Percentiles rank a stretch among this genome's conserved stretches.
Conservation (phyloP, 371 early-diverging fungal species). For the Mortierella sp. region DNA sequence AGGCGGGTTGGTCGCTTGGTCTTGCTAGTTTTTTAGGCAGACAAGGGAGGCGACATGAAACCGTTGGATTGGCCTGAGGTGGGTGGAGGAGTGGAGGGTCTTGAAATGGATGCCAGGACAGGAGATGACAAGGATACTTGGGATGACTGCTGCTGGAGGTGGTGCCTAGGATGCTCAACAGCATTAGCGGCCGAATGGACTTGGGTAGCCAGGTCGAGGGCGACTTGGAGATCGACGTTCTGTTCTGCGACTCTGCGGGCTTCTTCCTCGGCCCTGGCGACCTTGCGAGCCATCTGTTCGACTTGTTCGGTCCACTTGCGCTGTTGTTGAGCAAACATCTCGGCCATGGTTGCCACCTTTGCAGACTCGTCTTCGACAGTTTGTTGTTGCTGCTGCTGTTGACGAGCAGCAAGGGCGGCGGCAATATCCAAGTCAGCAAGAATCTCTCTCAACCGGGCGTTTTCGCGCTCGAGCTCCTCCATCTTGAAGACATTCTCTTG, state of each 20-base stretch:
- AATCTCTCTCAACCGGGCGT: conserved; percentile 15
- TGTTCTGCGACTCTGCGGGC: conserved; percentile 16
- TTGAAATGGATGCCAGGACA: not conserved
- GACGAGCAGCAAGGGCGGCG: conserved; percentile 2
- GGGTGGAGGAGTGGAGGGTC: conserved; percentile 3
- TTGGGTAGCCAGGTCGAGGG: conserved; percentile 24
- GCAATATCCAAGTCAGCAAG: conserved; percentile 28
- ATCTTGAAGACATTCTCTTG: conserved; percentile 40
- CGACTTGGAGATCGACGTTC: conserved; percentile 33
- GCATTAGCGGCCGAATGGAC: not conserved
- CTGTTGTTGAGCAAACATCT: conserved; percentile 39
- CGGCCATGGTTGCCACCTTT: not conserved
- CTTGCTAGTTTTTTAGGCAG: not conserved
- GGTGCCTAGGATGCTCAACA: not conserved
- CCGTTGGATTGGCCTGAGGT: not conserved
- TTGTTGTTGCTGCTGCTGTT: not conserved
- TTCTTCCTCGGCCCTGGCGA: conserved; percentile 32
- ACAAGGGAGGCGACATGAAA: conserved; percentile 19
- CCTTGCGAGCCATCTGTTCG: conserved; percentile 26
- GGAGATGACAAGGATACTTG: not conserved
- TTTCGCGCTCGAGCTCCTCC: conserved; percentile 36
- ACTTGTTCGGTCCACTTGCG: conserved; percentile 45
- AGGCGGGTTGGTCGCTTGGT: not conserved
- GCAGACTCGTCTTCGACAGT: not conserved
- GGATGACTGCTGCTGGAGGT: not conserved